Evolutionary conservation across 2,329 filamentous ascomycete genomes (phyloP).

Genomic region (Amylocarpus encephaloides): DNA sequence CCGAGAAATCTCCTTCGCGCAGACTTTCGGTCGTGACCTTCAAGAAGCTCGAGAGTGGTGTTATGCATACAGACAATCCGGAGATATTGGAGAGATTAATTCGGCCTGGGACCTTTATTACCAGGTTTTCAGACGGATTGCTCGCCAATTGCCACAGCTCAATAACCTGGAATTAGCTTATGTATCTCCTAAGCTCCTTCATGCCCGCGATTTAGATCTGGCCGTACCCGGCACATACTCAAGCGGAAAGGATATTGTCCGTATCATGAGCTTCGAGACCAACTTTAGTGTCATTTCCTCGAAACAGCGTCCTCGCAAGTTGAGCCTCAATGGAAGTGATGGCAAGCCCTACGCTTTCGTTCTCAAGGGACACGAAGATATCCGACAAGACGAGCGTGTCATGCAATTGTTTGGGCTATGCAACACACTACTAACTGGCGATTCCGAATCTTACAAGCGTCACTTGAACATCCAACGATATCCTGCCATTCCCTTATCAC

Average conservation of each 20-base stretch:
- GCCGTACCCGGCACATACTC: slow-evolving; percentile 94
- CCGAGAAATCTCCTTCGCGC: slow-evolving; percentile 92
- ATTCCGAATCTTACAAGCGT: slow-evolving; percentile 93
- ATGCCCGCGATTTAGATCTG: slow-evolving; percentile 78
- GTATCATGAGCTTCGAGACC: slow-evolving; percentile 83
- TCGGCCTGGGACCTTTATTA: slow-evolving; percentile 99
- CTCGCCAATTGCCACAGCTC: slow-evolving; percentile 84
- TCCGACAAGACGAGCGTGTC: slow-evolving; percentile 95
- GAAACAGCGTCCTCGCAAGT: slow-evolving; percentile 89
- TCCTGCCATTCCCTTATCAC: slow-evolving; percentile 92
- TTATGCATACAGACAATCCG: slow-evolving; percentile 79
- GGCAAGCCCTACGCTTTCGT: slow-evolving; percentile 81
- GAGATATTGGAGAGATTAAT: slow-evolving; percentile 89
- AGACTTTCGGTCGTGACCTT: slow-evolving; percentile 92
- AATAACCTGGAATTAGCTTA: slow-evolving; percentile 92
- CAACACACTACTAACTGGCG: slow-evolving; percentile 89
- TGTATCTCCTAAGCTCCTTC: slow-evolving; percentile 88
- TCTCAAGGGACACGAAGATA: slow-evolving; percentile 98
- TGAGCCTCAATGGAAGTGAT: slow-evolving; percentile 83
- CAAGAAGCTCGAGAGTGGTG: slow-evolving; percentile 96
- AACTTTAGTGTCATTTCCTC: slow-evolving; percentile 91
- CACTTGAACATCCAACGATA: slow-evolving; percentile 96
- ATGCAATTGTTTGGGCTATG: slow-evolving; percentile 99
- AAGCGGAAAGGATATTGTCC: slow-evolving; percentile 69
- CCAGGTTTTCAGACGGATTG: slow-evolving; percentile 94